A percentile compares a stretch with the other conserved stretches of the same genome.
These are phyloP conservation scores for Termitomyces bulborhizus DNA, from an alignment of 768 basidiomycete species.

Conservation along the genomic window DNA sequence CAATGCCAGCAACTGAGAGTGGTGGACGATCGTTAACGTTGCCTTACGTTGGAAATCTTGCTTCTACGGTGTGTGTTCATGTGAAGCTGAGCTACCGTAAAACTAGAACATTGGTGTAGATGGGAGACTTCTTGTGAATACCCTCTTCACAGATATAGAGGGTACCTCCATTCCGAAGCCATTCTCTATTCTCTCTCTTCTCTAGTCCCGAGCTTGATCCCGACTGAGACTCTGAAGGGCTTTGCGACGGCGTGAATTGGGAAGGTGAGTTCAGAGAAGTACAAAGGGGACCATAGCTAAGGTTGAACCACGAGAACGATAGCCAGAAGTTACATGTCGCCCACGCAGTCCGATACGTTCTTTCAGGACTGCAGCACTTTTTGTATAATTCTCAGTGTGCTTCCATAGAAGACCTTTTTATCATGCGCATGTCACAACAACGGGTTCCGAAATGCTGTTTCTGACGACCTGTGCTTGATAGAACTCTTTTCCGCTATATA, in stretches of 20 bases:
- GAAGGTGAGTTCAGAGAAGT: background rate
- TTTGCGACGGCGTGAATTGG: background rate
- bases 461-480: too few species aligned
- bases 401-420: too few species aligned
- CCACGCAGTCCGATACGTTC: background rate
- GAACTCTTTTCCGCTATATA: too few species aligned
- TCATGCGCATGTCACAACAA: too few species aligned
- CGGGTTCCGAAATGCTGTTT: too few species aligned
- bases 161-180: background rate
- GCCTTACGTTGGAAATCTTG: slow-evolving; percentile 2
- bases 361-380: too few species aligned
- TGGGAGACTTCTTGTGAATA: background rate
- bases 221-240: background rate
- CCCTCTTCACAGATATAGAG: background rate
- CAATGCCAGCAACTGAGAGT: background rate
- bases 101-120: slow-evolving; percentile 3
- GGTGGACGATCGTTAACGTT: slow-evolving; percentile 1
- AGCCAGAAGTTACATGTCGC: background rate
- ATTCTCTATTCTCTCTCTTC: background rate
- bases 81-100: slow-evolving; percentile 1
- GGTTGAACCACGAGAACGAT: background rate
- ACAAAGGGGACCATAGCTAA: background rate
- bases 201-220: background rate
- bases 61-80: background rate
- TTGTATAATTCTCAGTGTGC: too few species aligned